Conservation (phyloP, 805 yeast genomes). For the Cyberlindnera xishuangbannaensis region DNA sequence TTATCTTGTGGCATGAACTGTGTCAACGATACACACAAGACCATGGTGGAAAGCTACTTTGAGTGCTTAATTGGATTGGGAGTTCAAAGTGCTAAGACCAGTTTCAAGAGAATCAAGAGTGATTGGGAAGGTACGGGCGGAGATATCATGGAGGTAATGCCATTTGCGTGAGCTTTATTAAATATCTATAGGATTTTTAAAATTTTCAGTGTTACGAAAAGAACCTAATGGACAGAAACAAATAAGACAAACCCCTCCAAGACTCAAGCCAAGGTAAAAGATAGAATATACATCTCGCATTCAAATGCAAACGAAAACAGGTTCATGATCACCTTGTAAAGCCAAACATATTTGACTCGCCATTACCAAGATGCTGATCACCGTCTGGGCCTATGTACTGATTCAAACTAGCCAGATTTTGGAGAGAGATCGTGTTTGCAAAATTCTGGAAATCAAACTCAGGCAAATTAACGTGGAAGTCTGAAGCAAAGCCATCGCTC, state of each 20-base stretch:
- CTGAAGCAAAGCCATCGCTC: conserved; percentile 16
- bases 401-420: conserved; percentile 22
- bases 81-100: conserved; percentile 17
- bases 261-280: no score
- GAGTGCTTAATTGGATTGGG: conserved; percentile 14
- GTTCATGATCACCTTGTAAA: conserved; percentile 1
- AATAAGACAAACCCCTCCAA: no score
- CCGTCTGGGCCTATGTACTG: conserved; percentile 11
- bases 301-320: no score
- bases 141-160: conserved; percentile 14
- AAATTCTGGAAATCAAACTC: conserved; percentile 24
- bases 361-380: not conserved
- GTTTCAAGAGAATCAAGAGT: conserved; percentile 14
- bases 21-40: conserved; percentile 10
- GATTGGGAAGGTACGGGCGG: conserved; percentile 18
- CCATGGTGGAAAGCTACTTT: conserved; percentile 13
- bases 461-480: conserved; percentile 21
- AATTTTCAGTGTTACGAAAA: no score
- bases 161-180: conserved; percentile 15
- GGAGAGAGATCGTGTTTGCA: conserved; percentile 18
- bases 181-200: no score
- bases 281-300: no score
- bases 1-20: conserved; percentile 17
- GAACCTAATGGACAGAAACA: no score
- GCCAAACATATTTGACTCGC: not conserved